Percentiles rank a stretch among this genome's conserved stretches.
These are phyloP conservation scores for Drechslerella stenobrocha DNA, from an alignment of 2,329 filamentous ascomycete species.

Conservation along the genomic window DNA sequence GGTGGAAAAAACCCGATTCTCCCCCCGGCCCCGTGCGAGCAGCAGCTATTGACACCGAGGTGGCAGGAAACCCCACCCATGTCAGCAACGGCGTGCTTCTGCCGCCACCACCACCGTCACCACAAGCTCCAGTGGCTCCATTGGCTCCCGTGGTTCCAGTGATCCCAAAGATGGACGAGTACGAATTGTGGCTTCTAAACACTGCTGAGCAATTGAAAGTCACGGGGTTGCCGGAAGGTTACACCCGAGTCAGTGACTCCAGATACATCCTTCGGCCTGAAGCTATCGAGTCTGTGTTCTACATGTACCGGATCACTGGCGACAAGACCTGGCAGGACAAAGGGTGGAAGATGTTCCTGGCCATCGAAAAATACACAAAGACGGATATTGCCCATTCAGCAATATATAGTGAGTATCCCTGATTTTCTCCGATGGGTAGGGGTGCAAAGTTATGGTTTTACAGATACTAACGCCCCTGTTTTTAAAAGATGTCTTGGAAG, in stretches of 20 bases:
- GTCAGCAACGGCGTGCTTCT: slow-evolving; percentile 1
- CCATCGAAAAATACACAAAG: slow-evolving; percentile 68
- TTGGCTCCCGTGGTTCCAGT: too few relatives aligned
- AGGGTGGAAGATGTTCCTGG: slow-evolving; percentile 82
- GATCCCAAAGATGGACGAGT: slow-evolving; percentile 14
- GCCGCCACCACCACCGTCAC: too few relatives aligned
- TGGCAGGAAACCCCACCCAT: neutral
- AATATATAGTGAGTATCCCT: slow-evolving; percentile 59
- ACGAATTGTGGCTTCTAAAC: slow-evolving; percentile 22
- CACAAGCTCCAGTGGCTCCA: too few relatives aligned
- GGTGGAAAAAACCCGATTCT: neutral
- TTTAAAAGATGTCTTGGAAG: slow-evolving; percentile 15
- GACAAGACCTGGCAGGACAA: slow-evolving; percentile 74
- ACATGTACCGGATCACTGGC: slow-evolving; percentile 85
- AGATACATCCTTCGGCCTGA: slow-evolving; percentile 72
- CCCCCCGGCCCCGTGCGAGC: neutral
- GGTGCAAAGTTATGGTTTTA: neutral
- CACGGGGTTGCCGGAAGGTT: slow-evolving; percentile 47
- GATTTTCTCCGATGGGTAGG: neutral
- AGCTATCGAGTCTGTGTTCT: slow-evolving; percentile 78
- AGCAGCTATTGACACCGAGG: neutral
- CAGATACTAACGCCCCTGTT: slow-evolving; percentile 1
- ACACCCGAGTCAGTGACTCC: slow-evolving; percentile 39
- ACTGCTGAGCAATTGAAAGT: slow-evolving; percentile 44
- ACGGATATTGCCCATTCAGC: slow-evolving; percentile 71